phyloP scores from a whole-genome alignment of 1,284 basidiomycete genomes.

The Ustilago trichophora region DNA sequence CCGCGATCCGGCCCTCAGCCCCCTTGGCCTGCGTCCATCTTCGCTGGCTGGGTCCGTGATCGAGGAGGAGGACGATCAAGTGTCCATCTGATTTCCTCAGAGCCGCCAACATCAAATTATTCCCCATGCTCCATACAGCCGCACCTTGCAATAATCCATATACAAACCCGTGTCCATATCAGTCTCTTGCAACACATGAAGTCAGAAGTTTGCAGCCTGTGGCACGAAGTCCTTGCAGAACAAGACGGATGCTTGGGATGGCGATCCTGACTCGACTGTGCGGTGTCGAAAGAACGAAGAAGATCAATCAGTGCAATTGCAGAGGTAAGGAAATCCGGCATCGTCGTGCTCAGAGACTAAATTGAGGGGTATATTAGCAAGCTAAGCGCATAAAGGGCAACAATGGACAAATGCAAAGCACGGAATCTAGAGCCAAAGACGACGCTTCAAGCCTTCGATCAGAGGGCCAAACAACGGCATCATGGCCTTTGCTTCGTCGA shows the following conservation, averaged over 20 bases:
- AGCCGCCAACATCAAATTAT: too few relatives aligned
- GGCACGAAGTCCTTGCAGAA: too few relatives aligned
- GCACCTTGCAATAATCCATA: too few relatives aligned
- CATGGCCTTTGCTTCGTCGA: conserved; percentile 58
- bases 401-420: background rate
- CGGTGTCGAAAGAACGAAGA: too few relatives aligned
- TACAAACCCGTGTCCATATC: too few relatives aligned
- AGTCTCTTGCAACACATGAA: too few relatives aligned
- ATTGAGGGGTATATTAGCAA: conserved; percentile 6
- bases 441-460: conserved; percentile 57
- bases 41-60: conserved; percentile 40
- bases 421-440: conserved; percentile 52
- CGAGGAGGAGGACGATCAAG: conserved; percentile 34
- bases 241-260: too few relatives aligned
- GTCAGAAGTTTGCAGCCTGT: too few relatives aligned
- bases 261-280: too few relatives aligned
- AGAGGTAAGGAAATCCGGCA: background rate
- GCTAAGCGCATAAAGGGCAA: background rate
- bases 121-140: too few relatives aligned
- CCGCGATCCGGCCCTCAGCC: conserved; percentile 28
- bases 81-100: conserved; percentile 18
- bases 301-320: conserved; percentile 1
- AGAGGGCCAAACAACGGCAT: conserved; percentile 52
- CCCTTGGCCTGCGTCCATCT: conserved; percentile 18
- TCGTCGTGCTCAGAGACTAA: too few relatives aligned